Percentiles rank a stretch among this genome's conserved stretches.
Conservation (phyloP, 768 basidiomycete genomes). For the Auriscalpium vulgare region DNA sequence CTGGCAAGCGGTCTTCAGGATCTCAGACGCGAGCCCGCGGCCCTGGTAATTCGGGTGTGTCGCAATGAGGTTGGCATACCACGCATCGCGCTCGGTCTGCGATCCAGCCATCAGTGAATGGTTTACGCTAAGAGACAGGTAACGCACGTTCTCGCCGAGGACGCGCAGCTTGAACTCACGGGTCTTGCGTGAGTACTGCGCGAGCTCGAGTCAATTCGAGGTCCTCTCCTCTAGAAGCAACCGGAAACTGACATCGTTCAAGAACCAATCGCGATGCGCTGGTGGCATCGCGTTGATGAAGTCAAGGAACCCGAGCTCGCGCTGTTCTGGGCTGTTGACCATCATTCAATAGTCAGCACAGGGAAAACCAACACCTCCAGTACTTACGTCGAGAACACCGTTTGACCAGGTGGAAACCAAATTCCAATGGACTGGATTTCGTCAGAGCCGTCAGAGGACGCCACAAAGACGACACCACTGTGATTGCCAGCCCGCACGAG, state of each 20-base stretch:
- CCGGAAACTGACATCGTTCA: background rate
- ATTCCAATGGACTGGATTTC: background rate
- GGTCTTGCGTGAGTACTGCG: background rate
- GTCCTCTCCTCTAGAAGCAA: background rate
- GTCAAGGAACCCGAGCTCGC: background rate
- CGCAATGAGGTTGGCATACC: slow-evolving; percentile 1
- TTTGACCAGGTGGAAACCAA: slow-evolving; percentile 1
- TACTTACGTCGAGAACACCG: background rate
- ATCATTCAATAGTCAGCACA: too few species aligned
- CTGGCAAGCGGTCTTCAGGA: background rate
- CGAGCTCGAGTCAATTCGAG: background rate
- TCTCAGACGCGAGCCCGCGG: background rate
- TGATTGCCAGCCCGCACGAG: background rate
- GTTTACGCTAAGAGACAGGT: background rate
- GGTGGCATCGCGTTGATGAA: background rate
- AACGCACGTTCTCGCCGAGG: background rate
- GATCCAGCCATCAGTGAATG: background rate
- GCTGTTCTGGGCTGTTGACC: background rate
- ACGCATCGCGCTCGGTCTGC: background rate
- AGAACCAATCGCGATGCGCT: background rate
- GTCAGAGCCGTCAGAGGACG: background rate
- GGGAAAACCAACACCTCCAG: too few species aligned
- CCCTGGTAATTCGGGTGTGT: background rate
- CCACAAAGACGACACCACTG: background rate
- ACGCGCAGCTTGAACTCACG: slow-evolving; percentile 1